Conservation (phyloP, 805 yeast species). For the Metschnikowia gelsemii region DNA sequence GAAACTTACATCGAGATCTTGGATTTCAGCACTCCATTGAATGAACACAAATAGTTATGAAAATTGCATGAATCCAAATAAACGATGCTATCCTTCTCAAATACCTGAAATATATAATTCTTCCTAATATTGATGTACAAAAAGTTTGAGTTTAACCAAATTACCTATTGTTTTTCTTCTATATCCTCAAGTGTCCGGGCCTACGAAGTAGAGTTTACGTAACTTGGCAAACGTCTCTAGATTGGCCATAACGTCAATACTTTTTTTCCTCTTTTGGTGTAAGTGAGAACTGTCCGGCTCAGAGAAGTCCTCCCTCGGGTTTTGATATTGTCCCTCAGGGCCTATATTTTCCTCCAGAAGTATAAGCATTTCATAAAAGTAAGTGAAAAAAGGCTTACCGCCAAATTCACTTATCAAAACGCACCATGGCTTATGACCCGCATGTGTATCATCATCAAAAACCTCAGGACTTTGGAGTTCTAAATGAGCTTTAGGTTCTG, state of each 20-base stretch:
- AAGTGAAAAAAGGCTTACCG: conserved; percentile 19
- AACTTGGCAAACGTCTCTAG: conserved; percentile 35
- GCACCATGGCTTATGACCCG: conserved; percentile 41
- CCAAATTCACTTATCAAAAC: conserved; percentile 20
- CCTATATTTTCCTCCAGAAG: conserved; percentile 27
- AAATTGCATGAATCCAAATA: background rate
- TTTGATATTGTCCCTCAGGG: conserved; percentile 25
- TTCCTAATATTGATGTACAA: too few relatives aligned
- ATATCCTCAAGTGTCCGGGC: conserved; percentile 6
- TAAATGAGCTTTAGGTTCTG: too few relatives aligned
- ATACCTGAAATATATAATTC: too few relatives aligned
- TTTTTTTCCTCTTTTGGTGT: conserved; percentile 20
- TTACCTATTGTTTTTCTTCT: background rate
- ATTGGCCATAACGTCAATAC: conserved; percentile 34
- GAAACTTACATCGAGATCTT: conserved; percentile 79
- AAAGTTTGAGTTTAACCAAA: background rate
- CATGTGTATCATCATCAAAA: conserved; percentile 2
- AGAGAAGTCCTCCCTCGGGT: conserved; percentile 17
- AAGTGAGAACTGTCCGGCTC: conserved; percentile 11
- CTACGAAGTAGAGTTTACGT: conserved; percentile 35
- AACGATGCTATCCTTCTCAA: too few relatives aligned
- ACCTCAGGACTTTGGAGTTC: too few relatives aligned
- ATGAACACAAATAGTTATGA: conserved; percentile 1
- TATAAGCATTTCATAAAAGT: conserved; percentile 26
- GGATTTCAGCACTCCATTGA: conserved; percentile 57